Evolutionary conservation across 495 filamentous ascomycete genomes (phyloP).

Genomic region (Astrothelium macrocarpum): DNA sequence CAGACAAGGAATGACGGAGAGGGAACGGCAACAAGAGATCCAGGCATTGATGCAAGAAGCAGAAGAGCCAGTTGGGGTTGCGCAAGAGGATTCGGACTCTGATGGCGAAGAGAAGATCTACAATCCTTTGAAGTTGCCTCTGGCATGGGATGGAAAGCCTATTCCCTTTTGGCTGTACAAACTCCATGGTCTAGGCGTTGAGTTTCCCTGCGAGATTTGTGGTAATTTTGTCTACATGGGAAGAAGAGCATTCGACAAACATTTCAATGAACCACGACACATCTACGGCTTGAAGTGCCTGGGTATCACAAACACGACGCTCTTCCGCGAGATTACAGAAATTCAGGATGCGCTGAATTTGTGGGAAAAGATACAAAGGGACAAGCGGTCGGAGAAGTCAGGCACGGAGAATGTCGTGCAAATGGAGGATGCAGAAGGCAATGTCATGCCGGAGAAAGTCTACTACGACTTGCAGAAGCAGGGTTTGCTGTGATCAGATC

Average conservation of each 20-base stretch:
- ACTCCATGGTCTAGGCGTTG: conserved; percentile 86
- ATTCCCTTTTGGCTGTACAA: conserved; percentile 99
- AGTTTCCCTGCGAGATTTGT: conserved; percentile 92
- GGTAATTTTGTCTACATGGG: conserved; percentile 98
- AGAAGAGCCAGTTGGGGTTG: conserved; percentile 39
- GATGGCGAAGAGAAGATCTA: conserved; percentile 75
- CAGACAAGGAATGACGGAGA: conserved; percentile 89
- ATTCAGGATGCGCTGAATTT: conserved; percentile 80
- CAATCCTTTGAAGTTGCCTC: conserved; percentile 89
- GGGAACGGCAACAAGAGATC: conserved; percentile 83
- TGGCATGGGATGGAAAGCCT: conserved; percentile 96
- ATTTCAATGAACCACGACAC: conserved; percentile 88
- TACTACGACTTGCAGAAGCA: conserved; percentile 77
- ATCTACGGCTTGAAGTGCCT: conserved; percentile 88
- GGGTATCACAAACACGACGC: conserved; percentile 81
- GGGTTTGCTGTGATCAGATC: conserved; percentile 47
- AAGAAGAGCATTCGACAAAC: conserved; percentile 90
- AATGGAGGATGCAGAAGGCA: conserved; percentile 96
- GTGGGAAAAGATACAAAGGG: conserved; percentile 87
- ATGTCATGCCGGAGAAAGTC: conserved; percentile 97
- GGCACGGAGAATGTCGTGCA: conserved; percentile 77
- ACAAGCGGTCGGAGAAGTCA: conserved; percentile 68
- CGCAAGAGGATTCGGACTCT: conserved; percentile 53
- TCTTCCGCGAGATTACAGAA: conserved; percentile 88
- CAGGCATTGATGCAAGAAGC: conserved; percentile 68